phyloP scores from a whole-genome alignment of 202 grass and related monocot species.

The Brachypodium distachyon region DNA sequence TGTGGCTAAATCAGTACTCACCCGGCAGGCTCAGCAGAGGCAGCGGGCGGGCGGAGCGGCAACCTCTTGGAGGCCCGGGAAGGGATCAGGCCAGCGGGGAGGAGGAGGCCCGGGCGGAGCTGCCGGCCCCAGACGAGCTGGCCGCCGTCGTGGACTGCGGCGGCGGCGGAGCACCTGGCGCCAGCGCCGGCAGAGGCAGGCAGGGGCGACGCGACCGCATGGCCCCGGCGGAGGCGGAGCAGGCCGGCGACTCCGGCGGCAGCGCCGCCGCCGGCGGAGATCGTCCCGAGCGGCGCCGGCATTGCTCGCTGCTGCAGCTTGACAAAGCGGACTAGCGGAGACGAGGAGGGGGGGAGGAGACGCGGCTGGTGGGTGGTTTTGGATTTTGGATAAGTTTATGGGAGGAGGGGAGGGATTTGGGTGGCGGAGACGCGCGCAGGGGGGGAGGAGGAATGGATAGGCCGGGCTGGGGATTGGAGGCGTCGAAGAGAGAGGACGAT shows the following conservation, averaged over 20 bases:
- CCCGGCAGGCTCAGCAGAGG: neutral
- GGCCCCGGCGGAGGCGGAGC: slow-evolving; percentile 34
- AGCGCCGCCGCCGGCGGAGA: slow-evolving; percentile 43
- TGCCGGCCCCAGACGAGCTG: slow-evolving; percentile 72
- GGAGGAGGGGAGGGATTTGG: slow-evolving; percentile 17
- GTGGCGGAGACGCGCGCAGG: slow-evolving; percentile 42
- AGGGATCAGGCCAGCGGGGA: slow-evolving; percentile 10
- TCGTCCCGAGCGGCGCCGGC: slow-evolving; percentile 51
- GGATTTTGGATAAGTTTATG: slow-evolving; percentile 30
- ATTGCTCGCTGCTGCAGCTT: slow-evolving; percentile 11
- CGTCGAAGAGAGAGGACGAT: neutral
- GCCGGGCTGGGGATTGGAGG: neutral
- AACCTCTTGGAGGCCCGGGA: neutral
- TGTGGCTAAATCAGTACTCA: neutral
- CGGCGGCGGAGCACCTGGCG: neutral
- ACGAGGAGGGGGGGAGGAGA: neutral
- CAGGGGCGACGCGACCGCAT: neutral
- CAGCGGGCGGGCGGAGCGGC: neutral
- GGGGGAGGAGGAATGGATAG: slow-evolving; percentile 4
- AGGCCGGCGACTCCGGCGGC: slow-evolving; percentile 42
- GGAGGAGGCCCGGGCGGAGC: slow-evolving; percentile 58
- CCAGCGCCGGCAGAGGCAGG: neutral
- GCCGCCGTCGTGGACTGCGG: slow-evolving; percentile 37
- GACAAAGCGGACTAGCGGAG: too few relatives aligned
- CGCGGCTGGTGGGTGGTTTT: neutral